Evolutionary conservation across 768 basidiomycete species (phyloP).

Genomic region (Kockovaella imperatae): DNA sequence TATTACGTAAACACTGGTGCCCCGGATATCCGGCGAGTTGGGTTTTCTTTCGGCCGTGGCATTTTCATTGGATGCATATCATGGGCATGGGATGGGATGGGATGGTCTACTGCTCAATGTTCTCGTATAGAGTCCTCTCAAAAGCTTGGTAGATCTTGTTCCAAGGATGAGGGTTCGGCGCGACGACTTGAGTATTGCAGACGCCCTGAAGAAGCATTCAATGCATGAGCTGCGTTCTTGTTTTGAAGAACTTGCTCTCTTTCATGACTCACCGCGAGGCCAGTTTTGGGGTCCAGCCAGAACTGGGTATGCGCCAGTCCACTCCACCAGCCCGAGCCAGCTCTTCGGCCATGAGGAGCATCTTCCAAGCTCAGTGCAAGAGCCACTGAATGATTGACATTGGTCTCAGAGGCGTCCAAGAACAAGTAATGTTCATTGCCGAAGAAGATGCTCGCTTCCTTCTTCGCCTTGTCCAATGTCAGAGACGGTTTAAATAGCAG

Average conservation of each 20-base stretch:
- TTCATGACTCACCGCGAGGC: conserved; percentile 31
- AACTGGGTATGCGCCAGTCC: conserved; percentile 24
- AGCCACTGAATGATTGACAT: conserved; percentile 26
- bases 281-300: conserved; percentile 28
- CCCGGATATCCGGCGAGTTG: no score
- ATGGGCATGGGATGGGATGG: no score
- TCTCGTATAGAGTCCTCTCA: not conserved
- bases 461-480: conserved; percentile 8
- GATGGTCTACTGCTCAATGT: no score
- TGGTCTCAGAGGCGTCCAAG: conserved; percentile 2
- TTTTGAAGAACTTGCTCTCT: not conserved
- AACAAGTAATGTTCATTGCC: no score
- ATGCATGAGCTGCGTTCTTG: not conserved
- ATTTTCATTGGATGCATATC: no score
- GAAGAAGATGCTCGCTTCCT: no score
- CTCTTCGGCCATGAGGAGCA: conserved; percentile 18
- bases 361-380: conserved; percentile 19
- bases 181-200: not conserved
- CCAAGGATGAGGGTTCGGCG: not conserved
- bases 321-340: conserved; percentile 29
- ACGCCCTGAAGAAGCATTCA: no score
- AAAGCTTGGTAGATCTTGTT: not conserved
- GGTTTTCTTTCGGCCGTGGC: no score
- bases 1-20: no score
- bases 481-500: conserved; percentile 24